Conservation (phyloP, 768 basidiomycete genomes). For the Sarcomyxa edulis region DNA sequence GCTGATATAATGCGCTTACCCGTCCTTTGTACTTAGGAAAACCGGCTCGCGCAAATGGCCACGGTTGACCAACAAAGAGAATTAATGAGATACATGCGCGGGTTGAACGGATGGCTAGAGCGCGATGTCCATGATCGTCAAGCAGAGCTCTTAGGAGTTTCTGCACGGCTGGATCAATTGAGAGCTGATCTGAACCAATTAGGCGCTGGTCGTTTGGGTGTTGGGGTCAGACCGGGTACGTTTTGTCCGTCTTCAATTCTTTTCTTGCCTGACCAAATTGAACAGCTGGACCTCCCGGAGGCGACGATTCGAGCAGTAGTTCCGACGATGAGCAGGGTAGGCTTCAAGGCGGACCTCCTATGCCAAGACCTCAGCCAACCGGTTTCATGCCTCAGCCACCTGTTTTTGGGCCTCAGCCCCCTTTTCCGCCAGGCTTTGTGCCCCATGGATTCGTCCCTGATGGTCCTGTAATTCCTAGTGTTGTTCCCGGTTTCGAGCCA, state of each 20-base stretch:
- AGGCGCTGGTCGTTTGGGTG: slow-evolving; percentile 27
- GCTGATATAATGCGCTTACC: neutral
- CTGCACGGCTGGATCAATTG: slow-evolving; percentile 52
- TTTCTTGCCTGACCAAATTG: neutral
- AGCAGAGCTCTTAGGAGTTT: slow-evolving; percentile 61
- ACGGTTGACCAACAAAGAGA: slow-evolving; percentile 77
- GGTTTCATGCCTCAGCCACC: slow-evolving; percentile 9
- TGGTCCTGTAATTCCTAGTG: slow-evolving; percentile 2
- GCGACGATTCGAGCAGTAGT: neutral
- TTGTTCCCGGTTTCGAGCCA: slow-evolving; percentile 12
- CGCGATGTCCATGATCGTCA: slow-evolving; percentile 78
- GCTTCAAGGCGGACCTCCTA: neutral
- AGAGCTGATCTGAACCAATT: slow-evolving; percentile 38
- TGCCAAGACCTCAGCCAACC: neutral
- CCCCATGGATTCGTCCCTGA: slow-evolving; percentile 8
- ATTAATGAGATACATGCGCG: slow-evolving; percentile 73
- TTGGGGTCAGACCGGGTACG: slow-evolving; percentile 11
- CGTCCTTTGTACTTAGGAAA: slow-evolving; percentile 47
- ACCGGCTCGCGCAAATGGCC: slow-evolving; percentile 65
- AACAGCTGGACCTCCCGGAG: neutral
- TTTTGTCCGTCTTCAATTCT: neutral
- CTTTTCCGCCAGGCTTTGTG: slow-evolving; percentile 13
- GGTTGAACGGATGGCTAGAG: slow-evolving; percentile 74
- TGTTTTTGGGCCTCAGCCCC: slow-evolving; percentile 6
- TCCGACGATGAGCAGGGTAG: slow-evolving; percentile 1